Base-by-base conservation (phyloP, 805 yeast species). In the Lipomyces sp. region DNA sequence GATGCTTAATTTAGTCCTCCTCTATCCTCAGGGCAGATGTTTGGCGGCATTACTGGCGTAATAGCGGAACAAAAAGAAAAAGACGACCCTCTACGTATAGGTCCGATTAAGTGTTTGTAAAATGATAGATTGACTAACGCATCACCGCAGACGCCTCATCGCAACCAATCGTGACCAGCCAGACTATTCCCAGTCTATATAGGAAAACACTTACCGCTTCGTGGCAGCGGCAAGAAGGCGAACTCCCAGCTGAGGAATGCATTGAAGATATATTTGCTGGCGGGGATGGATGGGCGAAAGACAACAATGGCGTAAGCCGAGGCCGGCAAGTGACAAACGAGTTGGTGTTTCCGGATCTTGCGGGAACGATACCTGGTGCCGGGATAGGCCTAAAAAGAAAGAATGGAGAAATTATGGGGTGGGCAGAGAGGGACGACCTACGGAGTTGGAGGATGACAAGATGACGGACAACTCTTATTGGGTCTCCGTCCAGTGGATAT, bases 241-340 rank as follows among this genome's bases (percentile, higher is more conserved):
- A 50, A 65, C 71, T 57, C 65, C 77, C 53, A 11, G 94, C 97
- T 0, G 83, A 83, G 59, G 90, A 87, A 65, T 85, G 93, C 69
- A 82, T 92, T 10, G 86, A 86, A 39, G 96, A 91, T 76, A 89
- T 93, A 1, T 83, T 90, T 64, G 82, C 84, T 35, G 89, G 90
- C 37, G 90, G 90, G 0, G 84, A 85, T 60, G 95, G 92, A 2
- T 87, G 73, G 73, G 63, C 66, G 2, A 64, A 66, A 30, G 70
- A 70, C 53, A 37, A 57, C 13, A 65, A 70, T 39, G 59, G 64
- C 24, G 24, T 35, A 34, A 60, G 59, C 53, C 29, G 34, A 53
- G 57, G 58, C 15, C 32, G 18, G 13, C 29, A 13, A 8, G 7
- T 13, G 8, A 77, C 59, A 92, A 80, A 66, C 87, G 82, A 2